Conservation (phyloP, 2,329 filamentous ascomycete species). For the Fusarium cicatricum region DNA sequence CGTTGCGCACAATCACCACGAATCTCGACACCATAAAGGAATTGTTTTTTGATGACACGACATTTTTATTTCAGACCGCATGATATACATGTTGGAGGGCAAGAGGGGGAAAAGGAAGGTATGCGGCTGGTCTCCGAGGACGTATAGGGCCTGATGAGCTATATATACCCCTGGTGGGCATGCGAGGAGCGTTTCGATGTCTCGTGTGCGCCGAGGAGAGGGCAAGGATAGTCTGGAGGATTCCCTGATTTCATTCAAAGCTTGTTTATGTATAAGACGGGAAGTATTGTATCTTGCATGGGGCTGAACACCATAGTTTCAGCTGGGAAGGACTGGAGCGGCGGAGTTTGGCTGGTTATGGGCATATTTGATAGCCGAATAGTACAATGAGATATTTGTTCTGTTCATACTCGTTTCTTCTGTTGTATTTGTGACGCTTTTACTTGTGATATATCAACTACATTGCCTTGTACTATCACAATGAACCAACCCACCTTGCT, state of each 20-base stretch:
- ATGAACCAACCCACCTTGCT: too few relatives aligned
- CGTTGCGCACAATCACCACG: slow-evolving; percentile 40
- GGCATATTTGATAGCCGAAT: slow-evolving; percentile 39
- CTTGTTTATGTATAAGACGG: slow-evolving; percentile 36
- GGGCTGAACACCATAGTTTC: slow-evolving; percentile 40
- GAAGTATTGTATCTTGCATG: slow-evolving; percentile 38
- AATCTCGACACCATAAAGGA: slow-evolving; percentile 38
- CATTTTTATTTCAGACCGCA: slow-evolving; percentile 36
- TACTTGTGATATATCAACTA: too few relatives aligned
- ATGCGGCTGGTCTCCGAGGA: slow-evolving; percentile 13
- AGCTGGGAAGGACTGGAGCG: slow-evolving; percentile 44
- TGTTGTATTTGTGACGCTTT: too few relatives aligned
- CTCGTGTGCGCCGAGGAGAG: slow-evolving; percentile 10
- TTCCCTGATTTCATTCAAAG: slow-evolving; percentile 20
- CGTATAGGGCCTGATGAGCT: slow-evolving; percentile 29
- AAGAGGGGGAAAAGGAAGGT: slow-evolving; percentile 15
- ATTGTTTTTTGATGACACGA: slow-evolving; percentile 41
- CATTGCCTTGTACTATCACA: too few relatives aligned
- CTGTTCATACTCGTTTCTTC: slow-evolving; percentile 3
- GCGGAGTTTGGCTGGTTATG: slow-evolving; percentile 46
- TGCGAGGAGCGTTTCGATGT: not conserved
- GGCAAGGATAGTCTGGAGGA: slow-evolving; percentile 20
- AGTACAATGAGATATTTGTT: slow-evolving; percentile 37
- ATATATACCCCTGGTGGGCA: slow-evolving; percentile 33
- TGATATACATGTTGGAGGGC: slow-evolving; percentile 27